phyloP scores from a whole-genome alignment of 2,329 filamentous ascomycete genomes.

The Leptographium flavum region DNA sequence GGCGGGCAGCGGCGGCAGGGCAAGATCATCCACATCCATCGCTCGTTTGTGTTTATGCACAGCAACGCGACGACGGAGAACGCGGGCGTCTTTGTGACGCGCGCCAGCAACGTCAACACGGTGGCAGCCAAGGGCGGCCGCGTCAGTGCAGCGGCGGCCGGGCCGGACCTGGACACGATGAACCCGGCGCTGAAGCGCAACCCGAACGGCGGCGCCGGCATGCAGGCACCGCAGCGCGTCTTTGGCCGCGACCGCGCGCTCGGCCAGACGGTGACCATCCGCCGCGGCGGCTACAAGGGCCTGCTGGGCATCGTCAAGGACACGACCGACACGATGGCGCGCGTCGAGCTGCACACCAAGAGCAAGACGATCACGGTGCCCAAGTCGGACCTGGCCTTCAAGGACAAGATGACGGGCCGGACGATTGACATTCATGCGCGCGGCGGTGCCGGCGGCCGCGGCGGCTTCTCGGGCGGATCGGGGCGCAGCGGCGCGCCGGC shows the following conservation, averaged over 20 bases:
- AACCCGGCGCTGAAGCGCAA: constrained; percentile 77
- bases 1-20: constrained; percentile 75
- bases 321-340: constrained; percentile 70
- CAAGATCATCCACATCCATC: constrained; percentile 84
- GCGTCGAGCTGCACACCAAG: constrained; percentile 89
- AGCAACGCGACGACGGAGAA: constrained; percentile 77
- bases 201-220: constrained; percentile 33
- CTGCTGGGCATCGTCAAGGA: constrained; percentile 92
- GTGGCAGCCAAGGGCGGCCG: constrained; percentile 90
- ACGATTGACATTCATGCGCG: constrained; percentile 52
- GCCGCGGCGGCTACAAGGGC: constrained; percentile 81
- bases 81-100: constrained; percentile 75
- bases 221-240: constrained; percentile 56
- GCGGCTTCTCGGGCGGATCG: constrained; percentile 20
- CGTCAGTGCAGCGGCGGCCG: constrained; percentile 40
- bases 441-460: constrained; percentile 28
- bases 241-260: constrained; percentile 73
- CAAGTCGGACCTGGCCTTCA: constrained; percentile 70
- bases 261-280: constrained; percentile 82
- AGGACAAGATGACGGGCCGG: constrained; percentile 68
- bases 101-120: constrained; percentile 73
- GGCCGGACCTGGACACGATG: constrained; percentile 77
- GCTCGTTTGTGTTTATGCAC: constrained; percentile 82
- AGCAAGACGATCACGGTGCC: constrained; percentile 78
- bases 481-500: constrained; percentile 25